Evolutionary conservation across 2,329 filamentous ascomycete species (phyloP).

Genomic region (Calycina herbarum): DNA sequence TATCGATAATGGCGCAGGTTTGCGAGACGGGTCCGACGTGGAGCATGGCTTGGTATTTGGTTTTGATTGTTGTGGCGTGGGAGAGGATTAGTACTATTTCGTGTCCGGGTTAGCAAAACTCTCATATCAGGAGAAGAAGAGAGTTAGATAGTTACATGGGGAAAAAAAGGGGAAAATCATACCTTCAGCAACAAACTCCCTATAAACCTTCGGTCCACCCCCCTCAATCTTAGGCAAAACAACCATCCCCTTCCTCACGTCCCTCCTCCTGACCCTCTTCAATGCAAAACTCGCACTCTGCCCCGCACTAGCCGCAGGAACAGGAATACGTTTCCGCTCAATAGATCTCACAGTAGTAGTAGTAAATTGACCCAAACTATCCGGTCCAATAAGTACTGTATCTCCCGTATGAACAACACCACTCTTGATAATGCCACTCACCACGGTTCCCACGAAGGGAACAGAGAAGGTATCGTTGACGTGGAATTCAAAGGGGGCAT

Average conservation of each 20-base stretch:
- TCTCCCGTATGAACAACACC: conserved; percentile 91
- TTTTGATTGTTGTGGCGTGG: conserved; percentile 95
- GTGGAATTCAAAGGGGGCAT: conserved; percentile 89
- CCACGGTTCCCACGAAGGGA: conserved; percentile 93
- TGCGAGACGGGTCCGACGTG: conserved; percentile 94
- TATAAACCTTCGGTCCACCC: conserved; percentile 67
- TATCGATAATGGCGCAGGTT: conserved; percentile 95
- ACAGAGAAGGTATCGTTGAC: conserved; percentile 98
- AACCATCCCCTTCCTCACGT: conserved; percentile 97
- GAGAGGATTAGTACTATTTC: conserved; percentile 74
- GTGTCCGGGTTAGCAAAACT: no score
- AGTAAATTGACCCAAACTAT: conserved; percentile 85
- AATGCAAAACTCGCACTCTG: conserved; percentile 92
- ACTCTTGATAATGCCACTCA: conserved; percentile 88
- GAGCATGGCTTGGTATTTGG: conserved; percentile 96
- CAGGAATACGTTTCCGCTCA: conserved; percentile 87
- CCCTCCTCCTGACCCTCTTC: conserved; percentile 82
- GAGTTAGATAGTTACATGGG: neutral
- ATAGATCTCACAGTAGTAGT: conserved; percentile 88
- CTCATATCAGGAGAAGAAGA: no score
- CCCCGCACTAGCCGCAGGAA: conserved; percentile 84
- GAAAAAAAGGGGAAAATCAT: conserved; percentile 27
- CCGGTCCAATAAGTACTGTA: conserved; percentile 82
- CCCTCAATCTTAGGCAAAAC: conserved; percentile 82
- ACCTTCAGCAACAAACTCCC: conserved; percentile 79